Base-by-base conservation (phyloP, 768 basidiomycete species). In the Phylloporus sp. region DNA sequence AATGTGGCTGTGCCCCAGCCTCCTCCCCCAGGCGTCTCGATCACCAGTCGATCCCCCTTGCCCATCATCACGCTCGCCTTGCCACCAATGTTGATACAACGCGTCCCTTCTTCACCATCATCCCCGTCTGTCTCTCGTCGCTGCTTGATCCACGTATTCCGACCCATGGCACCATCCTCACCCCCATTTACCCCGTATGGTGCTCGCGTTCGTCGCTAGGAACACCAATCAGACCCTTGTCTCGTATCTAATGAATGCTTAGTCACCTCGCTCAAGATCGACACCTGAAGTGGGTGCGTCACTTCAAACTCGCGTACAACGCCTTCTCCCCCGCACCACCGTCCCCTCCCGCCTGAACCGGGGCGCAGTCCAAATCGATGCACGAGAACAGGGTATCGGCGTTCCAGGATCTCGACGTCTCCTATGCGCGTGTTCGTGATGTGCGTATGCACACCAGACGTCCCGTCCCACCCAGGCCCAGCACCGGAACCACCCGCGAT, bases 401-500 rank as follows among this genome's bases (percentile, higher is more conserved):
- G 79, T 62, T 97, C 94, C 28, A 97, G 76, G 58, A 95, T 86
- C 62, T 97, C 94, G 28, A 93, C 84, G 57, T 97, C 94, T 18
- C 90, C 90, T 34, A 93, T 93, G 10, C 90, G 81, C 9, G 90
- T 92, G 64, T 92, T 93, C 0, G 93, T 93, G 56, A 92, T 92
- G 60, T 93, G 90, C 2, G 90, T 92, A 64, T 95, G 93, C 3
- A 95, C 88, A 7, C 93, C 93, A 21, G 88, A 89, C 14, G 90
- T 91, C 4, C 94, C 94, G 58, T 93, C 82, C 93, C 92, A 95
- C 9, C 67, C 64, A 3, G 87, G 83, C 1, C 94, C 93, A 0
- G 94, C 92, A 5, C 94, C 94, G 5, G 88, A 89, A 18, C 94
- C 94, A 8, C 93, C 94, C 4, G 90, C 91, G 45, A 96, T 92